phyloP scores from a whole-genome alignment of 2,329 filamentous ascomycete species.

The Xylariaceae sp. region DNA sequence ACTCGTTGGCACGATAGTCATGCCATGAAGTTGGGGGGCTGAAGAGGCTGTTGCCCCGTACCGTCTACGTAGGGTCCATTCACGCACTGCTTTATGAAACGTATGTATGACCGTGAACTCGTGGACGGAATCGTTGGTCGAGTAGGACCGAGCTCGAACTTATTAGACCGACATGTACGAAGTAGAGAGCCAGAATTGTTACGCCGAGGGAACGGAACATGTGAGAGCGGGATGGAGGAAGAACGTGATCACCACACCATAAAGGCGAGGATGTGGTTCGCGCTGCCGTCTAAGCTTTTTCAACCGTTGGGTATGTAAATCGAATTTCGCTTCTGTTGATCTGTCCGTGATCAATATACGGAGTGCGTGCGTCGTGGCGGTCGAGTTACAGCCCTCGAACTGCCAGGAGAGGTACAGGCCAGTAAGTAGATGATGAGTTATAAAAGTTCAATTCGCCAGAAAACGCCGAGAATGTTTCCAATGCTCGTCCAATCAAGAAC shows the following conservation, averaged over 20 bases:
- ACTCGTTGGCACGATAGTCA: neutral
- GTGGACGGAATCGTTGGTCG: neutral
- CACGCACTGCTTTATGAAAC: conserved; percentile 4
- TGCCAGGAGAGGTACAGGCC: no score
- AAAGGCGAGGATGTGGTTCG: neutral
- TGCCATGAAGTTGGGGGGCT: conserved; percentile 3
- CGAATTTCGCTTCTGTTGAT: neutral
- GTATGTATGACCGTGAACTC: neutral
- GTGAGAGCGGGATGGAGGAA: no score
- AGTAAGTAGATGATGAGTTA: no score
- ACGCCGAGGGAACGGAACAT: no score
- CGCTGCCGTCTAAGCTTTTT: neutral
- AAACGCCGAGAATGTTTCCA: no score
- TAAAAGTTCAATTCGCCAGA: no score
- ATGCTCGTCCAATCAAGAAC: no score
- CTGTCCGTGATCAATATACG: neutral
- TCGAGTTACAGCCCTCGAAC: no score
- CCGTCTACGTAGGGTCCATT: no score
- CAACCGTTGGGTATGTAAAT: neutral
- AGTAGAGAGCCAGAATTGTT: neutral
- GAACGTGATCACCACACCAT: neutral
- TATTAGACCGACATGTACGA: neutral
- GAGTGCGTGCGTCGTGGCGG: no score
- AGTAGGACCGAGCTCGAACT: neutral
- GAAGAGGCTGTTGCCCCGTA: neutral